phyloP scores from a whole-genome alignment of 2,329 filamentous ascomycete genomes.

The Ceratocystis destructans region DNA sequence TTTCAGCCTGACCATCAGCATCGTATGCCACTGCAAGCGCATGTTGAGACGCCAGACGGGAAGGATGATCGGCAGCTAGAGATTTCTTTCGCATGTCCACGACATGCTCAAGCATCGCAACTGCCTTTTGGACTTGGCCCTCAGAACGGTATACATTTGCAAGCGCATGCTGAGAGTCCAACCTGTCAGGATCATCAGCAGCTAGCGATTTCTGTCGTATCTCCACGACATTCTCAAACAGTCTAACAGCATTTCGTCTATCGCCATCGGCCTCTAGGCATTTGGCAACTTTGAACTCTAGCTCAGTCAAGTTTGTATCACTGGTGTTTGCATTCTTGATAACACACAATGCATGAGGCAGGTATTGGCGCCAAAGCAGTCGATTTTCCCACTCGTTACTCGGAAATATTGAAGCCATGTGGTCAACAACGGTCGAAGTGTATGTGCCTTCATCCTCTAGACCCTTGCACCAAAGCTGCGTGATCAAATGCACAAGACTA shows the following conservation, averaged over 20 bases:
- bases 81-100: too few relatives aligned
- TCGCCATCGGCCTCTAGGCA: not conserved
- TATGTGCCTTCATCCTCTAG: not conserved
- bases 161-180: too few relatives aligned
- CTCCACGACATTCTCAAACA: too few relatives aligned
- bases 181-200: too few relatives aligned
- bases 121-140: too few relatives aligned
- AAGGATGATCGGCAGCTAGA: too few relatives aligned
- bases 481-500: not conserved
- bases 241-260: not conserved
- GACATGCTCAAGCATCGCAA: too few relatives aligned
- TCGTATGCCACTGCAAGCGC: too few relatives aligned
- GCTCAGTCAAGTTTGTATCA: fast-evolving
- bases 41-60: too few relatives aligned
- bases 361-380: not conserved
- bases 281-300: not conserved
- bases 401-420: not conserved
- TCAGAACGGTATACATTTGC: too few relatives aligned
- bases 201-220: too few relatives aligned
- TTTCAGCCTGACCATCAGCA: too few relatives aligned
- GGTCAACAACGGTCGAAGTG: not conserved
- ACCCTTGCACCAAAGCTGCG: not conserved
- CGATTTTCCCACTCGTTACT: not conserved
- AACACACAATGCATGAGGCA: not conserved
- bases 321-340: fast-evolving